Conservation (phyloP, 2,329 filamentous ascomycete genomes). For the Alternaria metachromatica region DNA sequence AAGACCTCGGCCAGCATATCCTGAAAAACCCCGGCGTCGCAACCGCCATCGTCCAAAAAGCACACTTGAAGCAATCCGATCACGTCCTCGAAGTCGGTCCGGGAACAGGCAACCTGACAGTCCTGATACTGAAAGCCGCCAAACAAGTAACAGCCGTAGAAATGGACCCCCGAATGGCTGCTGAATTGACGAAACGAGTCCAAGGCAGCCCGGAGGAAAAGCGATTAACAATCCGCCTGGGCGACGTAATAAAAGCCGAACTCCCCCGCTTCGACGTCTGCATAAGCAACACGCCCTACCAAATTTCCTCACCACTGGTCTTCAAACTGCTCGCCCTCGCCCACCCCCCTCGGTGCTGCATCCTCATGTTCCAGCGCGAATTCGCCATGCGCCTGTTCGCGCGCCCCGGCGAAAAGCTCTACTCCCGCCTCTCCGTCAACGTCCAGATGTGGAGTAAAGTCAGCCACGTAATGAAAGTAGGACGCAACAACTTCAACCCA, state of each 20-base stretch:
- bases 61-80: conserved; percentile 86
- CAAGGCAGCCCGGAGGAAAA: conserved; percentile 82
- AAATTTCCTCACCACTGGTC: conserved; percentile 89
- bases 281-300: conserved; percentile 77
- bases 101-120: conserved; percentile 87
- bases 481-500: conserved; percentile 94
- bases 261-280: conserved; percentile 79
- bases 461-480: conserved; percentile 84
- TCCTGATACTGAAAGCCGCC: conserved; percentile 85
- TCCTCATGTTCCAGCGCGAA: conserved; percentile 97
- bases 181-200: conserved; percentile 91
- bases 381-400: conserved; percentile 91
- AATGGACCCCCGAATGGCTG: conserved; percentile 94
- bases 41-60: conserved; percentile 83
- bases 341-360: conserved; percentile 79
- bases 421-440: conserved; percentile 89
- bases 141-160: conserved; percentile 87
- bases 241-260: conserved; percentile 89
- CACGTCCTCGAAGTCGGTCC: conserved; percentile 90
- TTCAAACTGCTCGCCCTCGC: conserved; percentile 86
- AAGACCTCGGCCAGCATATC: conserved; percentile 86
- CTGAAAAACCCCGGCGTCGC: conserved; percentile 90
- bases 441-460: conserved; percentile 89
- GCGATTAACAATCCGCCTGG: conserved; percentile 84
- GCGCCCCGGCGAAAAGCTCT: conserved; percentile 84